Conservation (phyloP, 2,329 filamentous ascomycete genomes). For the Cytospora chrysosperma region DNA sequence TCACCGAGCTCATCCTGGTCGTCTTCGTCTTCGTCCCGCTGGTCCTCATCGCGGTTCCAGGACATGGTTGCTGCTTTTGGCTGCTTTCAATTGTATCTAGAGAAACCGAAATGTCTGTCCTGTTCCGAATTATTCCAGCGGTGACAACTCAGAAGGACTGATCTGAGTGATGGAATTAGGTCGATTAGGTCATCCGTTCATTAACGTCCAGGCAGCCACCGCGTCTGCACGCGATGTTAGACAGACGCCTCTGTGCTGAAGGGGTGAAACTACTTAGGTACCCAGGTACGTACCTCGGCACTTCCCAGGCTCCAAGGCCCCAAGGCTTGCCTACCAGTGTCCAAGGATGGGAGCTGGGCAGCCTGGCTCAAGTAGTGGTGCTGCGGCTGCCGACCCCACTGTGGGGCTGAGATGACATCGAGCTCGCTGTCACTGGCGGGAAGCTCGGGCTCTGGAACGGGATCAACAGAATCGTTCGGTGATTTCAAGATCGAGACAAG, state of each 20-base stretch:
- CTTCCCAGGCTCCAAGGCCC: no score
- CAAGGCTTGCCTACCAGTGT: no score
- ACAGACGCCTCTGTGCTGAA: conserved; percentile 10
- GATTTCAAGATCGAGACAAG: conserved; percentile 9
- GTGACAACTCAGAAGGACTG: background rate
- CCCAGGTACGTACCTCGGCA: background rate
- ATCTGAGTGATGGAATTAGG: no score
- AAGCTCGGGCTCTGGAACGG: conserved; percentile 15
- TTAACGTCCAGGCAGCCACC: conserved; percentile 17
- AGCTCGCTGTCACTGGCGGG: conserved; percentile 19
- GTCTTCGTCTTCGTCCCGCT: conserved; percentile 62
- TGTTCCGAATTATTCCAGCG: background rate
- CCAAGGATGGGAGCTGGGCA: no score
- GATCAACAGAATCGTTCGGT: conserved; percentile 13
- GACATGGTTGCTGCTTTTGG: conserved; percentile 31
- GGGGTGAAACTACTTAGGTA: background rate
- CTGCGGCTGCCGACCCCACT: conserved; percentile 5
- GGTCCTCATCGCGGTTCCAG: conserved; percentile 44
- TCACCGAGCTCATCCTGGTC: conserved; percentile 58
- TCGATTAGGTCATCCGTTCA: background rate
- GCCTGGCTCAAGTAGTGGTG: no score
- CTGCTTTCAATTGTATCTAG: background rate
- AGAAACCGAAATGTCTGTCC: background rate
- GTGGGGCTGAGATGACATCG: conserved; percentile 21
- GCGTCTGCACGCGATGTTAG: conserved; percentile 22